Conservation (phyloP, 345 rosid genomes). For the Hibiscus mutabilis region DNA sequence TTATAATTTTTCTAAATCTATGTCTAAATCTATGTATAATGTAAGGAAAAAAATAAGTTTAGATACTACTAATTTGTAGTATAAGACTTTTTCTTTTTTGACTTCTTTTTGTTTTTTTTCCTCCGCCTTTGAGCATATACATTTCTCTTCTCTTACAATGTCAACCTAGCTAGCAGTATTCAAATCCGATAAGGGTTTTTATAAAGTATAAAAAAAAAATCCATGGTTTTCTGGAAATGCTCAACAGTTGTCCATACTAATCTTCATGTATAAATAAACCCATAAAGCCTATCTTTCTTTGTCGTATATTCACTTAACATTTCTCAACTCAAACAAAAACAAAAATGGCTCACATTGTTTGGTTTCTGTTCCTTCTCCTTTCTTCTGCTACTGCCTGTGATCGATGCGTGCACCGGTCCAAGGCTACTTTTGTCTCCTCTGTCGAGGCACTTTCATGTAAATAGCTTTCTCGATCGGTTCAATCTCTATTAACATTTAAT, state of each 20-base stretch:
- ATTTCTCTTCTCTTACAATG: too few species aligned
- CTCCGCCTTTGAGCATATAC: too few species aligned
- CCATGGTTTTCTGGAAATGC: conserved; percentile 12
- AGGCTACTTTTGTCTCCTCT: conserved; percentile 58
- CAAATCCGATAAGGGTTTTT: too few species aligned
- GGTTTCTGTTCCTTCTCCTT: conserved; percentile 28
- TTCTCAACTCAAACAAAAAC: background rate
- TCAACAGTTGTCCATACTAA: conserved; percentile 40
- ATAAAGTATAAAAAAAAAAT: too few species aligned
- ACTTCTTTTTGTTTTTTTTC: too few species aligned
- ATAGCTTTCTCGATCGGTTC: background rate
- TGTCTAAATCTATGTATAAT: too few species aligned
- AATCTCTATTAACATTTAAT: background rate
- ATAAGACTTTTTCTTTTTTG: too few species aligned
- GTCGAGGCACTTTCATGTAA: conserved; percentile 58
- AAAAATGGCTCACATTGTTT: conserved; percentile 34
- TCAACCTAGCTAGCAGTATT: too few species aligned
- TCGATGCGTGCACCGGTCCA: conserved; percentile 69
- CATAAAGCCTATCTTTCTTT: background rate
- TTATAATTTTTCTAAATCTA: too few species aligned
- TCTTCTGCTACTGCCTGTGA: conserved; percentile 67
- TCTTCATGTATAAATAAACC: background rate
- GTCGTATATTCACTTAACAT: background rate
- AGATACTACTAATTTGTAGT: too few species aligned
- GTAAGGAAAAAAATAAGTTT: too few species aligned